Evolutionary conservation across 805 yeast species (phyloP).

Genomic region (Huiozyma sinensis): DNA sequence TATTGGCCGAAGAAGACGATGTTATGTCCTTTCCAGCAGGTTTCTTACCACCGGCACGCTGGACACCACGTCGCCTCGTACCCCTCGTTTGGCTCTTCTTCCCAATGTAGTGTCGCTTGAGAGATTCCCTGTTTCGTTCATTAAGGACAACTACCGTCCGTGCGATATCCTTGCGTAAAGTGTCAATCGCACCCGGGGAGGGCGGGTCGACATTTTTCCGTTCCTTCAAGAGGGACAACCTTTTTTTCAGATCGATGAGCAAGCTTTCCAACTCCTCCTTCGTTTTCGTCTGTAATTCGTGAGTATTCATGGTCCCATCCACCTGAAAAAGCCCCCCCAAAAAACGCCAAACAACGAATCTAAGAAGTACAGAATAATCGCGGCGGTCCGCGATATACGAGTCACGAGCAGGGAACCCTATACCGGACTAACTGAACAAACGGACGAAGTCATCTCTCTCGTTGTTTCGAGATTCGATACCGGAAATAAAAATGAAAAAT

Average conservation of each 20-base stretch:
- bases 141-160: constrained; percentile 94
- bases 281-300: constrained; percentile 93
- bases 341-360: too few species aligned
- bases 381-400: too few species aligned
- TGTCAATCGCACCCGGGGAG: constrained; percentile 90
- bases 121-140: constrained; percentile 91
- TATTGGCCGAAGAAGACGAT: too few species aligned
- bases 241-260: constrained; percentile 93
- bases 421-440: too few species aligned
- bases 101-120: constrained; percentile 89
- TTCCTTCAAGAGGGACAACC: constrained; percentile 90
- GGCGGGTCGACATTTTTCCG: constrained; percentile 80
- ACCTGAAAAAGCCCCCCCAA: too few species aligned
- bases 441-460: too few species aligned
- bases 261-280: constrained; percentile 93
- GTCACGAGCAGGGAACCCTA: too few species aligned
- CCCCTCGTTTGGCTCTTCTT: constrained; percentile 96
- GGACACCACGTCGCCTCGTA: constrained; percentile 50
- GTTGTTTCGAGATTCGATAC: too few species aligned
- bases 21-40: too few species aligned
- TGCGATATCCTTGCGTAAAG: constrained; percentile 97
- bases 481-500: too few species aligned
- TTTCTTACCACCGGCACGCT: constrained; percentile 18
- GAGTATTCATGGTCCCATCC: constrained; percentile 39
- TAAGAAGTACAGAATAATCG: too few species aligned